Base-by-base conservation (phyloP, 192 early-diverging fungal genomes). In the Gaertneriomyces sp. region DNA sequence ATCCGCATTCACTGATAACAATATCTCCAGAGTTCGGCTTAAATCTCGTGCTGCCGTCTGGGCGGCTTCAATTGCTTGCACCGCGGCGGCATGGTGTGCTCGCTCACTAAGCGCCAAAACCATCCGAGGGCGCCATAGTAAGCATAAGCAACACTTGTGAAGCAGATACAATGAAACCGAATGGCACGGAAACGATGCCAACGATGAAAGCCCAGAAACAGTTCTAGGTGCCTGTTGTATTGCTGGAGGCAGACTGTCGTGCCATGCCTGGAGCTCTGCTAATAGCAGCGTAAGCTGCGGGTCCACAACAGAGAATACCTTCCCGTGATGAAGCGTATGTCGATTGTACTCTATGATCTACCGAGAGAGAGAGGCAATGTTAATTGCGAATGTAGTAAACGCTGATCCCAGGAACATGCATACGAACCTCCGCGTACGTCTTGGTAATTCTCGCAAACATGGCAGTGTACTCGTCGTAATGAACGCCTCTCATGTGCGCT, bases 331-430 rank as follows among this genome's bases (percentile, higher is more conserved):
- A 4, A 67, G 45, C 7, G 65, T 45, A 6, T 4, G n/a, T 9
- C 47, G 57, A 40, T 67, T 67, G 58, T 67, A 67, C 44, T 58
- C 57, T 12, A 67, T 51, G 1, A 58, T 58, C 63, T 65, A 38
- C 11, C n/a, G n/a, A n/a, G n/a, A n/a, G n/a, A n/a, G n/a, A n/a
- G n/a, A n/a, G n/a, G n/a, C n/a, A n/a, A n/a, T n/a, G n/a, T n/a
- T n/a, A n/a, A n/a, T n/a, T n/a, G n/a, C n/a, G n/a, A n/a, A n/a
- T n/a, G n/a, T n/a, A n/a, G n/a, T n/a, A n/a, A n/a, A n/a, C n/a
- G n/a, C n/a, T n/a, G n/a, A n/a, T n/a, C n/a, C n/a, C n/a, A n/a
- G n/a, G n/a, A n/a, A n/a, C n/a, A n/a, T n/a, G n/a, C n/a, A n/a
- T n/a, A n/a, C n/a, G n/a, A n/a, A n/a, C n/a, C n/a, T n/a, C n/a